A percentile compares a stretch with the other conserved stretches of the same genome.
phyloP scores from a whole-genome alignment of 169 alveolate genomes.

The Plasmodium vivax region DNA sequence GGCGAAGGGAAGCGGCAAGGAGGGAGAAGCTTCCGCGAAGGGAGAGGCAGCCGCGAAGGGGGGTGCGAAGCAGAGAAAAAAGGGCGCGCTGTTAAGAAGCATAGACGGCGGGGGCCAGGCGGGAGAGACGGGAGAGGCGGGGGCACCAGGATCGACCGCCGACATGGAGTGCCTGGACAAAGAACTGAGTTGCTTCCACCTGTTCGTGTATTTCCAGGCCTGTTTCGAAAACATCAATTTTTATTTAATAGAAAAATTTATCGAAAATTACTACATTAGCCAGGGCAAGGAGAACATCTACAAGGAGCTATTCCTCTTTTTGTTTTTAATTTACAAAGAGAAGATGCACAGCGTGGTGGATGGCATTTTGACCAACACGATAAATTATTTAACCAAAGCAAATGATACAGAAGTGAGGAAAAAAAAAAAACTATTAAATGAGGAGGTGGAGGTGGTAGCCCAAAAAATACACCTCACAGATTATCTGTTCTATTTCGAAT shows the following conservation, averaged over 20 bases:
- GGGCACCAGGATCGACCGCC: neutral
- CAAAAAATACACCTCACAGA: constrained; percentile 1
- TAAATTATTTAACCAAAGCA: constrained; percentile 8
- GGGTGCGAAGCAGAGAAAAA: neutral
- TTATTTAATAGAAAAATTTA: constrained; percentile 73
- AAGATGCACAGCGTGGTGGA: constrained; percentile 64
- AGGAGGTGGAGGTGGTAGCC: neutral
- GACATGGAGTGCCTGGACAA: constrained; percentile 2
- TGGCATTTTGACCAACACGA: constrained; percentile 37
- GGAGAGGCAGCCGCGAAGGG: neutral
- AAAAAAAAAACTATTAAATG: constrained; percentile 5
- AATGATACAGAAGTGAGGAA: constrained; percentile 16
- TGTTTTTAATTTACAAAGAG: constrained; percentile 64
- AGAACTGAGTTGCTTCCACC: constrained; percentile 47
- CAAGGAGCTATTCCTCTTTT: constrained; percentile 53
- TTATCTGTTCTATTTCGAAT: constrained; percentile 45
- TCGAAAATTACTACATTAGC: constrained; percentile 55
- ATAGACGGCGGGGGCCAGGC: neutral
- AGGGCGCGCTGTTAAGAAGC: neutral
- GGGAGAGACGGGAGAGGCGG: neutral
- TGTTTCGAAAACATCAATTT: constrained; percentile 64
- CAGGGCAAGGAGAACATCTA: constrained; percentile 50
- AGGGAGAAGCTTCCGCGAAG: neutral
- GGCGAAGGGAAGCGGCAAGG: neutral
- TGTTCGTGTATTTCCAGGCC: constrained; percentile 39